Evolutionary conservation across 345 rosid species (phyloP).

Genomic region (Isatis tinctoria): DNA sequence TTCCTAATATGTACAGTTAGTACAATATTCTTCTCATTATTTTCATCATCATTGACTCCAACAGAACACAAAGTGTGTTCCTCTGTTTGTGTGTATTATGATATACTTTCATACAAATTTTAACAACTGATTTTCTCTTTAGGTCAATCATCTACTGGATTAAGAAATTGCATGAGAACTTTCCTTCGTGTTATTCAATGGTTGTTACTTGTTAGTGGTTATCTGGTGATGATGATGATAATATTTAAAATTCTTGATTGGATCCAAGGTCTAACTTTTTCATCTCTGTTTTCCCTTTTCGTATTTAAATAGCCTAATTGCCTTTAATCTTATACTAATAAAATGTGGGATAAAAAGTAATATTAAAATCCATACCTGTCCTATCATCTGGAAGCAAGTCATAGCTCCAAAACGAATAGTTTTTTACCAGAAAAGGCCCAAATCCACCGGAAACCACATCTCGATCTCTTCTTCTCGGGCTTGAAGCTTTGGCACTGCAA

Average conservation of each 20-base stretch:
- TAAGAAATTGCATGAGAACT: neutral
- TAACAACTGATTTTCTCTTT: neutral
- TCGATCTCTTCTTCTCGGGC: too few species aligned
- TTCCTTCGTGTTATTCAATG: neutral
- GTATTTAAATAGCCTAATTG: neutral
- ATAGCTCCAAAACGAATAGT: neutral
- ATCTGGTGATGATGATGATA: conserved; percentile 10
- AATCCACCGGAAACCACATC: too few species aligned
- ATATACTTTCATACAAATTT: neutral
- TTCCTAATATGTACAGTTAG: neutral
- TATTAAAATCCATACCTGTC: neutral
- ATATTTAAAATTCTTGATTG: neutral
- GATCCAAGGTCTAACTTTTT: neutral
- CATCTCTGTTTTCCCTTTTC: neutral
- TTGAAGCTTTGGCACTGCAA: too few species aligned
- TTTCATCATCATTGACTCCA: neutral
- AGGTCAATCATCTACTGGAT: neutral
- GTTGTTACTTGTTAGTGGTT: neutral
- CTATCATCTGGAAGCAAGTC: neutral
- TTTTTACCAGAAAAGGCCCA: too few species aligned
- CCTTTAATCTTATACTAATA: too few species aligned
- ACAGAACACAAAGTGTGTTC: neutral
- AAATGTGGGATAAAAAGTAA: neutral
- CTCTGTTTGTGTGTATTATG: neutral
- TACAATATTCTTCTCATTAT: neutral